phyloP scores from a whole-genome alignment of 352 stramenopile species.

The Paralagenidium karlingii region DNA sequence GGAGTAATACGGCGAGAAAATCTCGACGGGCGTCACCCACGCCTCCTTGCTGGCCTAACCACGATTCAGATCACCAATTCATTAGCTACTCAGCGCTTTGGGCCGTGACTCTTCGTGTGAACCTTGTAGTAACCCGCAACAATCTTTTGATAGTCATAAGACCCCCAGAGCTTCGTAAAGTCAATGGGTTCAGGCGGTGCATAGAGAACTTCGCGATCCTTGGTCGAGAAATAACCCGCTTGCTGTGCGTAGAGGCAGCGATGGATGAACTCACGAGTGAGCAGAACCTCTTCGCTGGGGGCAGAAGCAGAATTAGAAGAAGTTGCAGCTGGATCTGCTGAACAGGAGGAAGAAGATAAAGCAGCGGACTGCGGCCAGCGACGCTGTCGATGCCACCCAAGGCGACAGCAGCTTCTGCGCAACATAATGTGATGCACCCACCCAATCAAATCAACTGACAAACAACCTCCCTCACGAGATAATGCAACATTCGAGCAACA shows the following conservation, averaged over 20 bases:
- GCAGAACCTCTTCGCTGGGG: no score
- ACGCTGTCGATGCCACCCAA: no score
- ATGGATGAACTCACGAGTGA: constrained; percentile 80
- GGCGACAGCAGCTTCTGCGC: no score
- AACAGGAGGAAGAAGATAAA: no score
- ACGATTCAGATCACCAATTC: neutral
- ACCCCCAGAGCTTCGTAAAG: constrained; percentile 68
- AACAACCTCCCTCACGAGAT: no score
- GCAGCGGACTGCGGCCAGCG: no score
- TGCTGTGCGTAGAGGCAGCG: constrained; percentile 66
- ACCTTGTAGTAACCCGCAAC: constrained; percentile 33
- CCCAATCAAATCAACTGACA: no score
- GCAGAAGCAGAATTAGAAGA: no score
- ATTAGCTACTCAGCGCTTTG: neutral
- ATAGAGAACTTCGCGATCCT: constrained; percentile 60
- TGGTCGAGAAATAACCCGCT: constrained; percentile 72
- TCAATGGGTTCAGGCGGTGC: constrained; percentile 40
- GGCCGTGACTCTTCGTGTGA: neutral
- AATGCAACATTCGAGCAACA: no score
- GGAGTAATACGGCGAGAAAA: constrained; percentile 83
- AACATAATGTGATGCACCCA: no score
- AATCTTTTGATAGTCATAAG: constrained; percentile 51
- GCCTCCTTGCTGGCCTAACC: constrained; percentile 26
- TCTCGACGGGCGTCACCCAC: constrained; percentile 85
- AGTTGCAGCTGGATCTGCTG: no score